These are phyloP conservation scores for Nyctanthes arbortristis DNA, from an alignment of 257 asterid genomes.

Conservation along the genomic window DNA sequence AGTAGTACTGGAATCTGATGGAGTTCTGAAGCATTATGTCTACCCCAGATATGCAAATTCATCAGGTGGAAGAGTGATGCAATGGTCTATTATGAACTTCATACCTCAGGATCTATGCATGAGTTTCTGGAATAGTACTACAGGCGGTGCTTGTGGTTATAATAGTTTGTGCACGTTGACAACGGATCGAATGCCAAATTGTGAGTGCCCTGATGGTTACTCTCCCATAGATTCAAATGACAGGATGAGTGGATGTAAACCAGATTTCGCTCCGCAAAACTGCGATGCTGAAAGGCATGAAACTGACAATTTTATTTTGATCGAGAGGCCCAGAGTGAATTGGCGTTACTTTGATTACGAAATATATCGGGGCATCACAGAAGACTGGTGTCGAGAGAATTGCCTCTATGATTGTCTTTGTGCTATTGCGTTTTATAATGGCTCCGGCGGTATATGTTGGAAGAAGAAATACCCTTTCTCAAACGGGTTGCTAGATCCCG, in stretches of 20 bases:
- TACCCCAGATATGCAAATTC: slow-evolving; percentile 16
- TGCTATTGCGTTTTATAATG: slow-evolving; percentile 18
- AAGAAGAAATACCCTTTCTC: slow-evolving; percentile 42
- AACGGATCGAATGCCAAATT: slow-evolving; percentile 18
- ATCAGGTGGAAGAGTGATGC: background rate
- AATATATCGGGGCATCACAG: background rate
- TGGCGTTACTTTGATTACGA: slow-evolving; percentile 27
- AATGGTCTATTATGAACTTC: slow-evolving; percentile 19
- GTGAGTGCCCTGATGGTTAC: slow-evolving; percentile 32
- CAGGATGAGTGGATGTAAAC: slow-evolving; percentile 16
- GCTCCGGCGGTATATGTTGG: slow-evolving; percentile 26
- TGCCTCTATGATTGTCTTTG: slow-evolving; percentile 45
- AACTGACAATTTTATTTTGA: slow-evolving; percentile 6
- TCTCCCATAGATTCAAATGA: slow-evolving; percentile 26
- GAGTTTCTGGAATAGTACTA: background rate
- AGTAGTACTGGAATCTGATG: slow-evolving; percentile 33
- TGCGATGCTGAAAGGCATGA: slow-evolving; percentile 8
- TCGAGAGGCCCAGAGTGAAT: slow-evolving; percentile 2
- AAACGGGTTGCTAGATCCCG: slow-evolving; percentile 23
- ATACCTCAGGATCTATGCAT: slow-evolving; percentile 30
- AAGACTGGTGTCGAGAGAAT: slow-evolving; percentile 24
- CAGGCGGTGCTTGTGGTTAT: slow-evolving; percentile 40
- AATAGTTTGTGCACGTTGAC: slow-evolving; percentile 25
- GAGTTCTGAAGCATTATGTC: slow-evolving; percentile 29
- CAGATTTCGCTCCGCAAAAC: background rate